These are phyloP conservation scores for Mucor irregularis DNA, from an alignment of 371 early-diverging fungal species.

Conservation along the genomic window DNA sequence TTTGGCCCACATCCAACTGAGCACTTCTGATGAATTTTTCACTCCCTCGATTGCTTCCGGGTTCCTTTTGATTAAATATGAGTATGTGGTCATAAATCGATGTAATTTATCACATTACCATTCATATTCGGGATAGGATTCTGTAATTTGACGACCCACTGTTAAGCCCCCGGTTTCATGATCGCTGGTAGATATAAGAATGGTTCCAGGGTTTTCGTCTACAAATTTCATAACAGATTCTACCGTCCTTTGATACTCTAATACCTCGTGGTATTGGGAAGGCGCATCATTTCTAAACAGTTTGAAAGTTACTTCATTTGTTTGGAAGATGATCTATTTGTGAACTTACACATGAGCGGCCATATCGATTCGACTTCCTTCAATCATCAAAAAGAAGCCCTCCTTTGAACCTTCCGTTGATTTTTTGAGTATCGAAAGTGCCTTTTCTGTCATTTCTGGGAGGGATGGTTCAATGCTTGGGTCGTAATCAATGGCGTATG, in stretches of 20 bases:
- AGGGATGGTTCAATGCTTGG: constrained; percentile 65
- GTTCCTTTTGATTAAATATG: too few species aligned
- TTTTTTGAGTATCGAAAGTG: constrained; percentile 55
- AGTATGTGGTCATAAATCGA: too few species aligned
- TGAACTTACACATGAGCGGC: constrained; percentile 66
- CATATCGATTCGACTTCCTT: constrained; percentile 91
- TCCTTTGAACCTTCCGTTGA: constrained; percentile 20
- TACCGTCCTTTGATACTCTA: constrained; percentile 84
- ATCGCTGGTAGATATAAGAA: constrained; percentile 86
- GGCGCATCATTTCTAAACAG: constrained; percentile 84
- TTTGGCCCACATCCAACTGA: constrained; percentile 37
- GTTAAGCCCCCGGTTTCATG: constrained; percentile 96
- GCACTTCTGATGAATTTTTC: constrained; percentile 60
- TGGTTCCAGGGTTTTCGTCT: constrained; percentile 69
- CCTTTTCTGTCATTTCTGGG: constrained; percentile 73
- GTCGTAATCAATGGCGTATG: constrained; percentile 80
- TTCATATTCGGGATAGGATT: constrained; percentile 75
- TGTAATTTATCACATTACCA: constrained; percentile 61
- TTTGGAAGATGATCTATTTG: neutral
- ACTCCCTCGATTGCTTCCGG: constrained; percentile 73
- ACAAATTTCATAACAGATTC: constrained; percentile 73
- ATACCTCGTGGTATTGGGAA: constrained; percentile 84
- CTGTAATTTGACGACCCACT: constrained; percentile 71
- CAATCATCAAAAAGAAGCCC: constrained; percentile 95
- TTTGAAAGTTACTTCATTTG: neutral